Evolutionary conservation across 2,329 filamentous ascomycete species (phyloP).

Genomic region (Colletotrichum noveboracense): DNA sequence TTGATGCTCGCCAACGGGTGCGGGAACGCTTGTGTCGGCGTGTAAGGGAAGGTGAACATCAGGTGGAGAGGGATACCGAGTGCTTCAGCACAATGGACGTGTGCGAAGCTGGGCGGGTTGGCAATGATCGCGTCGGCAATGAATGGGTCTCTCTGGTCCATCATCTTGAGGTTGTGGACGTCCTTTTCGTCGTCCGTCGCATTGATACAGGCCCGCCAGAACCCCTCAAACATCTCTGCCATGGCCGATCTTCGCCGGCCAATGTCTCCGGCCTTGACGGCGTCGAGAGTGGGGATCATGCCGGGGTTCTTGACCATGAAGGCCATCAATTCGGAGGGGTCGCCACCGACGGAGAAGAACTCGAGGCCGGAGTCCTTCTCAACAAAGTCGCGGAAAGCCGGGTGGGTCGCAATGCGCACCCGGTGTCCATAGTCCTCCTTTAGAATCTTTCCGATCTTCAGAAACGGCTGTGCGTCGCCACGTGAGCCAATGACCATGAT

Average conservation of each 20-base stretch:
- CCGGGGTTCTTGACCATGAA: slow-evolving; percentile 90
- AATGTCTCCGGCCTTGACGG: slow-evolving; percentile 76
- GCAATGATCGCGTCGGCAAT: slow-evolving; percentile 84
- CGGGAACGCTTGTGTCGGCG: slow-evolving; percentile 75
- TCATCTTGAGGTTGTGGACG: slow-evolving; percentile 65
- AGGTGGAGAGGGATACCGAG: slow-evolving; percentile 79
- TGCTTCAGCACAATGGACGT: slow-evolving; percentile 80
- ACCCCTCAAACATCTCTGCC: slow-evolving; percentile 83
- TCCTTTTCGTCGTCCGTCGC: slow-evolving; percentile 73
- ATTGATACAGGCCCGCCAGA: slow-evolving; percentile 81
- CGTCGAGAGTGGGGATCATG: slow-evolving; percentile 75
- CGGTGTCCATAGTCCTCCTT: slow-evolving; percentile 75
- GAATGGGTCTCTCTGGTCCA: slow-evolving; percentile 66
- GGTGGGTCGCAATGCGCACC: slow-evolving; percentile 80
- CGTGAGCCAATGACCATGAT: slow-evolving; percentile 84
- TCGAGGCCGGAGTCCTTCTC: slow-evolving; percentile 75
- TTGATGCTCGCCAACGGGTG: slow-evolving; percentile 81
- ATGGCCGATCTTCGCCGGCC: slow-evolving; percentile 70
- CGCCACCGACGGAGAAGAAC: slow-evolving; percentile 81
- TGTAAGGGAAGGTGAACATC: slow-evolving; percentile 90
- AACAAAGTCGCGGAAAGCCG: slow-evolving; percentile 77
- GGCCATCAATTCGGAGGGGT: slow-evolving; percentile 82
- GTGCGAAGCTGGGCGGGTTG: slow-evolving; percentile 80
- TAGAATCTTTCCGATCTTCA: slow-evolving; percentile 75
- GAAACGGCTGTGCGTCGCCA: slow-evolving; percentile 82